Conservation (phyloP, 805 yeast species). For the Pichia membranifaciens region DNA sequence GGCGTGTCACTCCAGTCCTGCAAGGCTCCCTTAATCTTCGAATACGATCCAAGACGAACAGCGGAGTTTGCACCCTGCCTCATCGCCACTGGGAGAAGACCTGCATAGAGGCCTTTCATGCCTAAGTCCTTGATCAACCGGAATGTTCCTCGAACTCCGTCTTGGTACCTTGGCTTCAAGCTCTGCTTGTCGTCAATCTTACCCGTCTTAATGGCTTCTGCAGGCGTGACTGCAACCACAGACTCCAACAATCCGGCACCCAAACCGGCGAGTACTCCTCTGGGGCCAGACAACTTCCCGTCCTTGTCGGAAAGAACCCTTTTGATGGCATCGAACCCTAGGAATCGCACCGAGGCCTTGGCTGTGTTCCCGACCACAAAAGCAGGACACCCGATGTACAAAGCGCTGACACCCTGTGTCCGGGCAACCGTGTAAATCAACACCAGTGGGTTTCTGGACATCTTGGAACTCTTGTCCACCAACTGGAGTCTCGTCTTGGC, state of each 20-base stretch:
- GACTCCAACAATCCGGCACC: slow-evolving; percentile 95
- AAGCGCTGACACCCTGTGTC: slow-evolving; percentile 69
- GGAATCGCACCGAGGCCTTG: slow-evolving; percentile 90
- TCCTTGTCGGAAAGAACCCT: slow-evolving; percentile 68
- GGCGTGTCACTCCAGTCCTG: slow-evolving; percentile 65
- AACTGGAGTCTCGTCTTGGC: slow-evolving; percentile 92
- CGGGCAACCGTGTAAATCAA: slow-evolving; percentile 69
- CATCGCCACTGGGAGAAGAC: slow-evolving; percentile 85
- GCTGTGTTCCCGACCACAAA: slow-evolving; percentile 94
- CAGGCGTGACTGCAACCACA: slow-evolving; percentile 91
- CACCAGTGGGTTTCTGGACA: slow-evolving; percentile 78
- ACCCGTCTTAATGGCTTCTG: slow-evolving; percentile 94
- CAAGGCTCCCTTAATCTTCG: slow-evolving; percentile 72
- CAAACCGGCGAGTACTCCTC: slow-evolving; percentile 94
- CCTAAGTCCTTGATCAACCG: slow-evolving; percentile 73
- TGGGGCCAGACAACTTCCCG: slow-evolving; percentile 81
- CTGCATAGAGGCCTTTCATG: slow-evolving; percentile 76
- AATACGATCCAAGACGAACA: slow-evolving; percentile 89
- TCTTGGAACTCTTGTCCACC: slow-evolving; percentile 54
- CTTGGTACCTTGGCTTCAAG: slow-evolving; percentile 69
- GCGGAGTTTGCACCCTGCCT: slow-evolving; percentile 96
- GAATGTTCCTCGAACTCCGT: slow-evolving; percentile 57
- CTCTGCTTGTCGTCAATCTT: slow-evolving; percentile 88
- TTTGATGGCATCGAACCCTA: slow-evolving; percentile 88
- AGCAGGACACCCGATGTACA: slow-evolving; percentile 95